Evolutionary conservation across 371 early-diverging fungal species (phyloP).

Genomic region (Chytridium lagenaria): DNA sequence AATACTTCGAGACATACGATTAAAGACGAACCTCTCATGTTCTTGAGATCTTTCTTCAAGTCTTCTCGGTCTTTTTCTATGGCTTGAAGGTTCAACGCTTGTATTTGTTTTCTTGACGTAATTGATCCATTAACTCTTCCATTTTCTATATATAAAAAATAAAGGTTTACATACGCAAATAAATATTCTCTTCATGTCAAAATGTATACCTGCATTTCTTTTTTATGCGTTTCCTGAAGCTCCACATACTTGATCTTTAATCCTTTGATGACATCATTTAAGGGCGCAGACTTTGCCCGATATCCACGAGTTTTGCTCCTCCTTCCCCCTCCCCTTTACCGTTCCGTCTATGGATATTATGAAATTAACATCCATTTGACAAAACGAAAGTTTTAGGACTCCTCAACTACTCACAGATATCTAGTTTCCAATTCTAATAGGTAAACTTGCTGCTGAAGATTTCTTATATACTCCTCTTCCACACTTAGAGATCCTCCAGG

Average conservation of each 20-base stretch:
- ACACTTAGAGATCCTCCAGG: constrained; percentile 14
- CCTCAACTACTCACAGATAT: constrained; percentile 50
- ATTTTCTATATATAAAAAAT: constrained; percentile 36
- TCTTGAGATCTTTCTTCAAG: constrained; percentile 28
- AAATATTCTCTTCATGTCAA: no score
- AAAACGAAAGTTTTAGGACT: no score
- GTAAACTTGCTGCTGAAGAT: constrained; percentile 65
- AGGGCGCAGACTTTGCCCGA: constrained; percentile 29
- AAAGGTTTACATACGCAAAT: no score
- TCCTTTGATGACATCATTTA: constrained; percentile 47
- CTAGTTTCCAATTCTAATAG: constrained; percentile 63
- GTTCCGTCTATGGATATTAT: constrained; percentile 5
- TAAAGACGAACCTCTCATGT: constrained; percentile 34
- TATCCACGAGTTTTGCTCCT: not conserved
- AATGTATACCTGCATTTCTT: constrained; percentile 49
- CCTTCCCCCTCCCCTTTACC: not conserved
- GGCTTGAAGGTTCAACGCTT: constrained; percentile 29
- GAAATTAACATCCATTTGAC: no score
- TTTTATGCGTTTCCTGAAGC: constrained; percentile 53
- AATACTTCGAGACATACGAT: no score
- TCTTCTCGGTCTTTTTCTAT: constrained; percentile 40
- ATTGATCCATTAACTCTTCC: constrained; percentile 39
- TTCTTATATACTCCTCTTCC: constrained; percentile 58
- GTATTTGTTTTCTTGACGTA: constrained; percentile 35
- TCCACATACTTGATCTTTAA: constrained; percentile 51